Evolutionary conservation across 208 protist genomes (phyloP), one percentile per base, ranked within the genome.

Genomic region (Acanthamoeba castellanii): DNA sequence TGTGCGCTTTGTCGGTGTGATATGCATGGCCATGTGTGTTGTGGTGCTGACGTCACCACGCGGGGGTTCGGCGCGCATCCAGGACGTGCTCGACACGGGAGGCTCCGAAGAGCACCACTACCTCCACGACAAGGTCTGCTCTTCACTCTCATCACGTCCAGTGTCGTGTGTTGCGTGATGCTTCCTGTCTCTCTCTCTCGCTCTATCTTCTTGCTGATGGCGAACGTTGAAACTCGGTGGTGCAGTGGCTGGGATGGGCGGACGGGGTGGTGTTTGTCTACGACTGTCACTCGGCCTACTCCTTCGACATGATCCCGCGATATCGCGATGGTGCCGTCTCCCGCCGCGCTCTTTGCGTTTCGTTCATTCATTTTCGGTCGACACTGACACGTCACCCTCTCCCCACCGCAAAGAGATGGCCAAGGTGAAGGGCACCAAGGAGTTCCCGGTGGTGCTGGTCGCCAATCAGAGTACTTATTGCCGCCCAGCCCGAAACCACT

Each of bases 181-280:
- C 14, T 84, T 52, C 30, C 25, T 1, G 3, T 20, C 25, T 72
- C 14, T 72, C 25, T 72, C 13, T 3, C 30, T 37, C 30, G 14
- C 25, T 74, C 42, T n/a, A n/a, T n/a, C 30, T 20, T 72, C 20
- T 74, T 74, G 27, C 68, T 74, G 25, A 18, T 42, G 14, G 13
- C 13, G 14, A 18, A n/a, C 6, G n/a, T 6, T 74, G 66, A 37
- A 27, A 57, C 52, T 14, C 52, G 55, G 18, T 3, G 18, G 55
- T 59, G 55, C 81, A 88, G 81, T 88, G 81, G 81, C 50, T 88
- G n/a, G 42, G n/a, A 11, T 78, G 87, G 87, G 87, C 87, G 7
- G 87, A 92, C 45, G 87, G 87, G 9, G 55, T 78, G 22, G 87
- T 92, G 25, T 92, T 92, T 50, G 87, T 92, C 25, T 92, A 92